Evolutionary conservation across 139 green algal species (phyloP), one percentile per base, ranked within the genome.

Genomic region (Picochlorum sp.): DNA sequence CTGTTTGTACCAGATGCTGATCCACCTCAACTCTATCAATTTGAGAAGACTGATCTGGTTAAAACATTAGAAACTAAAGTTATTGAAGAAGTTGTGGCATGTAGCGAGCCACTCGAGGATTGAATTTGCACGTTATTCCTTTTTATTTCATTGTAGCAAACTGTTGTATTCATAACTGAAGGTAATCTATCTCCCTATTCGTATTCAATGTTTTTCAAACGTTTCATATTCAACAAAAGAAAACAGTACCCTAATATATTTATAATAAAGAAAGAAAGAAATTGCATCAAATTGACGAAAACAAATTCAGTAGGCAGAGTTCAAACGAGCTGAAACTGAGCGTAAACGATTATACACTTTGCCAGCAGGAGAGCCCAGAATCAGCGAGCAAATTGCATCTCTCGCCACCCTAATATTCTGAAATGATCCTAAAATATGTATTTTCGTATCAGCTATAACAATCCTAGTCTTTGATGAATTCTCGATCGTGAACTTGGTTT

Each of bases 401-500:
- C 86, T 64, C 3, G 81, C 83, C 28, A 86, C 80, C 2, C 80
- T 73, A 57, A 94, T 94, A 67, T 92, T 94, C 44, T 82, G 67
- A 61, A 93, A 98, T 30, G 75, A 86, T 18, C 93, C 93, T 52
- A 99, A 65, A 58, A 99, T 96, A 73, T 96, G 87, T 47, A 99
- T 96, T 49, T 83, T 77, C 14, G 83, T 95, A 75, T 99, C 93
- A 2, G 93, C 93, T 53, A 99, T 68, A 50, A 98, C 93, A 45
- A 99, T 91, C 26, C 93, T 79, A 20, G 93, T 98, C 28, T 82
- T 80, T 16, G 93, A 97, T 3, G 90, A 78, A 63, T 99, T 99
- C 76, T 99, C 93, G 31, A 99, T 95, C 4, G 93, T 96, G 77
- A 96, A 99, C 68, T 96, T 97, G 30, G 93, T 98, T 82, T 97